Percentiles rank a stretch among this genome's conserved stretches.
phyloP scores from a whole-genome alignment of 306 rosid species.

The Cucumis melo region DNA sequence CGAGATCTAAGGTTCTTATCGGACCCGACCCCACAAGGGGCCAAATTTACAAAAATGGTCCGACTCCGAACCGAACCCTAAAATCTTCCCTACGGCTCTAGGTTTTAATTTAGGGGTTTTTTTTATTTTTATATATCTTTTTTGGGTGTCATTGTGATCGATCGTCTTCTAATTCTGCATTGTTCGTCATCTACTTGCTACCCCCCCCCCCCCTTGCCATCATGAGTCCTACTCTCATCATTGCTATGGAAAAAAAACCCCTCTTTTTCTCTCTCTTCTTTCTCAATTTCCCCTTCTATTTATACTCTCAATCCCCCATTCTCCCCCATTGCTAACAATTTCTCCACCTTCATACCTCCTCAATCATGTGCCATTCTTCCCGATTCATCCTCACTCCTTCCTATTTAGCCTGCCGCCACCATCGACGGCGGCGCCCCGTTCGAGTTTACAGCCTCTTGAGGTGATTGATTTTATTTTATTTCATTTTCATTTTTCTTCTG shows the following conservation, averaged over 20 bases:
- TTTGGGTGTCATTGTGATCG: background rate
- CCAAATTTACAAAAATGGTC: background rate
- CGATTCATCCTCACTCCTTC: conserved; percentile 8
- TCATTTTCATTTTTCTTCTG: background rate
- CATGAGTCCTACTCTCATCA: conserved; percentile 60
- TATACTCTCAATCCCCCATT: background rate
- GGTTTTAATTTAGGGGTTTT: background rate
- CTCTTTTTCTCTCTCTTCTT: conserved; percentile 10
- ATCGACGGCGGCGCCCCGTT: conserved; percentile 23
- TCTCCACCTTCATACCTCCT: background rate
- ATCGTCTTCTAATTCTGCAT: conserved; percentile 23
- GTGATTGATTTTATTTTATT: conserved; percentile 13
- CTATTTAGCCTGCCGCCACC: conserved; percentile 11
- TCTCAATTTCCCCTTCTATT: background rate
- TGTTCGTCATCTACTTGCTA: conserved; percentile 29
- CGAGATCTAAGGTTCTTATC: too few relatives aligned
- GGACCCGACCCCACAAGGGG: too few relatives aligned
- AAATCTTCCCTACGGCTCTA: background rate
- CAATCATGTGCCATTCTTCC: conserved; percentile 35
- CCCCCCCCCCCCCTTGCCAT: conserved; percentile 34
- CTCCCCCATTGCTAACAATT: background rate
- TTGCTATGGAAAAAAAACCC: conserved; percentile 30
- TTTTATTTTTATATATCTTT: background rate
- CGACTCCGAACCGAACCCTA: background rate
- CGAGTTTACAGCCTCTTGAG: conserved; percentile 37